Conservation (phyloP, 352 stramenopile species). For the Pythium diclinum region DNA sequence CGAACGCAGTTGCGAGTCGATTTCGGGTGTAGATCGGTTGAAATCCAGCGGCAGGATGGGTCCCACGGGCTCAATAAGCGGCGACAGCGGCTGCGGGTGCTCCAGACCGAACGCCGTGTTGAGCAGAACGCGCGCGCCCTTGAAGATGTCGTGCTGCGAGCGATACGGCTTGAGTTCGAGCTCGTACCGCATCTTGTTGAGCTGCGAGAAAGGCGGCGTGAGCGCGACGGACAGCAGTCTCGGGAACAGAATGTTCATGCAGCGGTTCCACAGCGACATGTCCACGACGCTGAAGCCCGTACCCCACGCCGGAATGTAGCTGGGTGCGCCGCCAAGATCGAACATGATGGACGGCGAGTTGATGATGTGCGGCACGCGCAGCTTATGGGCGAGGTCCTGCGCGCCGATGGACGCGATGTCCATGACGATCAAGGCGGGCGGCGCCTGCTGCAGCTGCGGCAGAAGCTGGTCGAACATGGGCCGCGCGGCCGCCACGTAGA, state of each 20-base stretch:
- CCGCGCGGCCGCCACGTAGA: constrained; percentile 71
- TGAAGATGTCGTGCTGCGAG: constrained; percentile 88
- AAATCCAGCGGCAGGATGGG: constrained; percentile 56
- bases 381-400: constrained; percentile 74
- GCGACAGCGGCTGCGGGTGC: constrained; percentile 71
- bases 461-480: constrained; percentile 80
- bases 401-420: constrained; percentile 82
- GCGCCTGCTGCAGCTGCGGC: constrained; percentile 35
- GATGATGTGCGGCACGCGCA: constrained; percentile 70
- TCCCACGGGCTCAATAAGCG: constrained; percentile 73
- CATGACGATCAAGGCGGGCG: constrained; percentile 70
- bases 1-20: constrained; percentile 29
- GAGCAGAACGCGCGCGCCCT: constrained; percentile 75
- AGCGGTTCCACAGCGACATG: constrained; percentile 88
- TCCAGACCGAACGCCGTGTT: constrained; percentile 89
- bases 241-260: constrained; percentile 90
- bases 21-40: constrained; percentile 33
- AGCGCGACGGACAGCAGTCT: constrained; percentile 77
- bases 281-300: constrained; percentile 65
- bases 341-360: constrained; percentile 88
- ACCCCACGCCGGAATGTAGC: constrained; percentile 82
- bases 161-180: constrained; percentile 65
- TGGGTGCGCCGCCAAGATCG: constrained; percentile 63
- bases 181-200: constrained; percentile 85
- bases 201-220: constrained; percentile 86